Base-by-base conservation (phyloP, 2,329 filamentous ascomycete species). In the Penicillium verrucosum region DNA sequence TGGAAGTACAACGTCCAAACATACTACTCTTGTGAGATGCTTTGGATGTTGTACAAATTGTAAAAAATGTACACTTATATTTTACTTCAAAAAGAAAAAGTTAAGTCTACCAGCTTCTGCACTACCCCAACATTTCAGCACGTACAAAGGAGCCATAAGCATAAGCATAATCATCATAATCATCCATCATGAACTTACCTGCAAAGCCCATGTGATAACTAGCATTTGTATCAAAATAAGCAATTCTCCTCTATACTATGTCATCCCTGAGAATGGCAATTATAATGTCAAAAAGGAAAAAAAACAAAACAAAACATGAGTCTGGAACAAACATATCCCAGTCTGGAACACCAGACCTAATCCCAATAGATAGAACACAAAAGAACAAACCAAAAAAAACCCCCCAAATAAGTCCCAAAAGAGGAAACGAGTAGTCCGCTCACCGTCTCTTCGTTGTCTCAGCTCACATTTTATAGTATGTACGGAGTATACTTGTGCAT, bases 381-480 rank as follows among this genome's bases (percentile, higher is more conserved):
- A 10, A 30, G 21, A 25, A 21, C 30, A 9, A 34, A 9, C 2
- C 21, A 21, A 46, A 18, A 34, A 32, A 21, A 41, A 18, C 5
- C 38, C n/a, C n/a, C n/a, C 40, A 25, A 34, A 21, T 21, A 40
- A 27, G 8, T 10, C 49, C 23, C 23, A 9, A 41, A 50, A n/a
- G 16, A 40, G 41, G 34, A 41, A 45, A 37, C 7, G 41, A 40
- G 30, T 7, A 43, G 16, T 21, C 23, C 27, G 11, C 41, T 56
- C 54, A 56, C 54, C 54, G 54, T 56, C 40, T 56, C 48, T 52
- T 51, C 23, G 30, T 40, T 40, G 34, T 46, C 54, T 46, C 48
- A 42, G 36, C 12, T 41, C 36, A 50, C 38, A 50, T 41, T 42
- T 30, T 10, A 50, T 49, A 48, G 9, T 27, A 40, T 18, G 23